These are phyloP conservation scores for Isatis tinctoria DNA, from an alignment of 345 rosid species.

Conservation along the genomic window DNA sequence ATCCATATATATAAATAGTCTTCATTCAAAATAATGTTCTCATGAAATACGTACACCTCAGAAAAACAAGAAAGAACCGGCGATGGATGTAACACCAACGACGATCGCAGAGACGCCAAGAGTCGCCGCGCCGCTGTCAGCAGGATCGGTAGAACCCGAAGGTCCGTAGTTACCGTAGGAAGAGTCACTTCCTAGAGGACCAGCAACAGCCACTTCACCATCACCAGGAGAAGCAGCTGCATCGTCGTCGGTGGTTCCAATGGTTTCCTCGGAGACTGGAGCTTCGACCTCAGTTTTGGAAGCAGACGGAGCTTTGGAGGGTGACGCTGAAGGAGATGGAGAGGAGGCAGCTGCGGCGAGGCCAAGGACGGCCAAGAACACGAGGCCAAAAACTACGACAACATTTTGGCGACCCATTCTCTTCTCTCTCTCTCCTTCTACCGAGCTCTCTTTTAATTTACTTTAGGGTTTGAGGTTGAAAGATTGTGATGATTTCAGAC, in stretches of 20 bases:
- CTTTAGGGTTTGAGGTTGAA: background rate
- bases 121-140: conserved; percentile 21
- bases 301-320: conserved; percentile 26
- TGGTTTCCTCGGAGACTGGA: conserved; percentile 20
- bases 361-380: conserved; percentile 32
- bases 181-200: conserved; percentile 38
- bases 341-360: conserved; percentile 29
- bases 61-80: conserved; percentile 38
- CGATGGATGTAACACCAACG: conserved; percentile 33
- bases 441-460: background rate
- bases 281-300: background rate
- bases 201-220: conserved; percentile 39
- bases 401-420: conserved; percentile 32
- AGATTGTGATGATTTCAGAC: conserved; percentile 19
- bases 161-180: conserved; percentile 11
- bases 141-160: background rate
- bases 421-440: background rate
- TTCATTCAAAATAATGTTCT: background rate
- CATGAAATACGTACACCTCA: conserved; percentile 11
- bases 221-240: conserved; percentile 32
- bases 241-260: conserved; percentile 24
- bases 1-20: background rate
- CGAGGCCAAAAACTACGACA: conserved; percentile 13
- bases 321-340: conserved; percentile 24
- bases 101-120: conserved; percentile 31